Evolutionary conservation across 163 green algal species (phyloP).

Genomic region (Scenedesmus sp.): DNA sequence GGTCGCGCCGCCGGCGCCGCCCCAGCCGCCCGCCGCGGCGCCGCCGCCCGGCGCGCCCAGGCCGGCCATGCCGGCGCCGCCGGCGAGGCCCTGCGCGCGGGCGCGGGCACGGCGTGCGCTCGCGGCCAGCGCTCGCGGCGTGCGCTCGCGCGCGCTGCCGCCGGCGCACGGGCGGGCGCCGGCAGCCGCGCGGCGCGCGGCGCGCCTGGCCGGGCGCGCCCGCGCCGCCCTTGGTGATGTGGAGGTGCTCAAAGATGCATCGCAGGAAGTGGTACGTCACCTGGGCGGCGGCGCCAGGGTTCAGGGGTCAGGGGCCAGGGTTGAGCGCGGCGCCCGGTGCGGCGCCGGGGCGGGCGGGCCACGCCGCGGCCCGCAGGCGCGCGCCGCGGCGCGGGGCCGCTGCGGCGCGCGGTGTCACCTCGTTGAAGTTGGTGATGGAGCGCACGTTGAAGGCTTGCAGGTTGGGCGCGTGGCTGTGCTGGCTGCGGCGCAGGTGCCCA

Average conservation of each 20-base stretch:
- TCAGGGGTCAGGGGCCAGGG: no score
- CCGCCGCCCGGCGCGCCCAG: neutral
- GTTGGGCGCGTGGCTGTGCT: constrained; percentile 43
- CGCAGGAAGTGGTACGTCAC: constrained; percentile 88
- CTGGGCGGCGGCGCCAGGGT: no score
- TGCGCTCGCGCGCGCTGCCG: neutral
- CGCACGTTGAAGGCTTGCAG: constrained; percentile 78
- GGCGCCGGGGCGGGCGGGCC: no score
- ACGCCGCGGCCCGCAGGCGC: no score
- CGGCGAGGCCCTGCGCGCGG: neutral
- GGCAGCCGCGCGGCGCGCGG: no score
- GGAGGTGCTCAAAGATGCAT: constrained; percentile 82
- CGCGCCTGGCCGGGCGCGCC: neutral
- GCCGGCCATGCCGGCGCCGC: constrained; percentile 8
- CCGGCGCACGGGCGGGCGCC: neutral
- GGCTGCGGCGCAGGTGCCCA: constrained; percentile 63
- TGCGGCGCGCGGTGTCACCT: constrained; percentile 54
- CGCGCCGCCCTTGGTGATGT: constrained; percentile 71
- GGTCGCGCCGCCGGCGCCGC: constrained; percentile 14
- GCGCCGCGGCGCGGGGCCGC: no score
- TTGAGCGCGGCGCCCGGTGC: no score
- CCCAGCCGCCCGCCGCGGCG: constrained; percentile 1
- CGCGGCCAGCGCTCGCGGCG: neutral
- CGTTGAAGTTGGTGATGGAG: constrained; percentile 85
- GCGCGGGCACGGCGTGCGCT: no score